phyloP scores from a whole-genome alignment of 768 basidiomycete species.

The Podaxis pistillaris region DNA sequence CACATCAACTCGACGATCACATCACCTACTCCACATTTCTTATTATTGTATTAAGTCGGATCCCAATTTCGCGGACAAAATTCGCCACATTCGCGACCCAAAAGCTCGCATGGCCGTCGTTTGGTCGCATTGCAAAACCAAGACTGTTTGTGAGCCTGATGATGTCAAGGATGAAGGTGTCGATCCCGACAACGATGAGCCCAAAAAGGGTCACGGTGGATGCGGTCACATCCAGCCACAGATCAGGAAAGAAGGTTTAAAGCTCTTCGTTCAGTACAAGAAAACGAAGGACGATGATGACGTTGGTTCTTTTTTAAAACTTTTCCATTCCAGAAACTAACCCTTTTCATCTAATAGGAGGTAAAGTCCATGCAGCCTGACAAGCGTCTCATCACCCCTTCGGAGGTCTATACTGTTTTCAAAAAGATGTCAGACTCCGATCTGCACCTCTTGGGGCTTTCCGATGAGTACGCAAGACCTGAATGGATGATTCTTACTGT shows the following conservation, averaged over 20 bases:
- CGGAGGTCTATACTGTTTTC: conserved; percentile 91
- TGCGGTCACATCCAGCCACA: conserved; percentile 91
- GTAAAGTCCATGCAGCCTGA: conserved; percentile 79
- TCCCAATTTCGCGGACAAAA: conserved; percentile 80
- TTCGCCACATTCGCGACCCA: conserved; percentile 82
- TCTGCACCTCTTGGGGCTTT: conserved; percentile 85
- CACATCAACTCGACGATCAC: conserved; percentile 23
- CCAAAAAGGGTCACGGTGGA: conserved; percentile 93
- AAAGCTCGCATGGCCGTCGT: conserved; percentile 86
- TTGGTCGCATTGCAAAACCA: conserved; percentile 85
- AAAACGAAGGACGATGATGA: conserved; percentile 94
- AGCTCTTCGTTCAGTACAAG: conserved; percentile 94
- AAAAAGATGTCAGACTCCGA: conserved; percentile 94
- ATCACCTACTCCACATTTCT: conserved; percentile 21
- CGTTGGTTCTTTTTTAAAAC: conserved; percentile 44
- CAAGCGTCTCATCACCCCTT: conserved; percentile 78
- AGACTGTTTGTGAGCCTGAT: conserved; percentile 86
- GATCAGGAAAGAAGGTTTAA: conserved; percentile 92
- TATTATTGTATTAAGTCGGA: conserved; percentile 63
- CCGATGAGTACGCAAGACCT: conserved; percentile 93
- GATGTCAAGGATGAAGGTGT: conserved; percentile 84
- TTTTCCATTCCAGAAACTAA: conserved; percentile 16
- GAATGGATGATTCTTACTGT: conserved; percentile 99
- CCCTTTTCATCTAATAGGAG: conserved; percentile 46
- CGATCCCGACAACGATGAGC: conserved; percentile 64